Percentiles rank a stretch among this genome's conserved stretches.
Conservation (phyloP, 2,329 filamentous ascomycete genomes). For the Diaporthe velutina region DNA sequence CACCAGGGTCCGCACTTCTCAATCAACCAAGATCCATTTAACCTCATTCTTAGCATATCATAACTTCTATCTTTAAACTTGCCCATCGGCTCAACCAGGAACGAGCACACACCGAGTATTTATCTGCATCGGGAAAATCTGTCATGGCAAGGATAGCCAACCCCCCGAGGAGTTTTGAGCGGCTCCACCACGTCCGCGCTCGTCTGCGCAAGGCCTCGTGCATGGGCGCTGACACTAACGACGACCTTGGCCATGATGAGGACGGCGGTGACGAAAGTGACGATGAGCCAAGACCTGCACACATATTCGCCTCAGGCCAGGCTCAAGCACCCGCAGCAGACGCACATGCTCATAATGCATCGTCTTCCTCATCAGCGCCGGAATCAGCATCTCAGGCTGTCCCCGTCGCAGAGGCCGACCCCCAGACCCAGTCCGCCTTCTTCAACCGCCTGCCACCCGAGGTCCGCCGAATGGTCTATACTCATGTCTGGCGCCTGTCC, state of each 20-base stretch:
- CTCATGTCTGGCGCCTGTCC: slow-evolving; percentile 34
- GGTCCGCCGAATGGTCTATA: slow-evolving; percentile 40
- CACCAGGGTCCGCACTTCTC: neutral
- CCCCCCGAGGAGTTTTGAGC: slow-evolving; percentile 17
- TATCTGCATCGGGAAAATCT: neutral
- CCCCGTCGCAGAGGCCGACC: neutral
- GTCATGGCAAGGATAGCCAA: slow-evolving; percentile 20
- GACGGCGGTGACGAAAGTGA: neutral
- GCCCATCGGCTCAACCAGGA: neutral
- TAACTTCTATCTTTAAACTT: neutral
- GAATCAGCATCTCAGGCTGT: neutral
- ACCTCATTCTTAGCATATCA: neutral
- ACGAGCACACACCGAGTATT: neutral
- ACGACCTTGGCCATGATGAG: neutral
- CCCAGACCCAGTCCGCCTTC: slow-evolving; percentile 41
- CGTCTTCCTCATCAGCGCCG: neutral
- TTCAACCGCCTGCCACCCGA: slow-evolving; percentile 41
- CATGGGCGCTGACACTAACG: slow-evolving; percentile 12
- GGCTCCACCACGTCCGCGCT: slow-evolving; percentile 34
- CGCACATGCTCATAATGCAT: neutral
- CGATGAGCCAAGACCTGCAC: neutral
- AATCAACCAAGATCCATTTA: neutral
- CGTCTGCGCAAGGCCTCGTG: slow-evolving; percentile 38
- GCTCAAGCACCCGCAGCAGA: neutral
- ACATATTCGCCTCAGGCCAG: neutral